phyloP scores from a whole-genome alignment of 441 rosid genomes.

The Flueggea neowawraea region DNA sequence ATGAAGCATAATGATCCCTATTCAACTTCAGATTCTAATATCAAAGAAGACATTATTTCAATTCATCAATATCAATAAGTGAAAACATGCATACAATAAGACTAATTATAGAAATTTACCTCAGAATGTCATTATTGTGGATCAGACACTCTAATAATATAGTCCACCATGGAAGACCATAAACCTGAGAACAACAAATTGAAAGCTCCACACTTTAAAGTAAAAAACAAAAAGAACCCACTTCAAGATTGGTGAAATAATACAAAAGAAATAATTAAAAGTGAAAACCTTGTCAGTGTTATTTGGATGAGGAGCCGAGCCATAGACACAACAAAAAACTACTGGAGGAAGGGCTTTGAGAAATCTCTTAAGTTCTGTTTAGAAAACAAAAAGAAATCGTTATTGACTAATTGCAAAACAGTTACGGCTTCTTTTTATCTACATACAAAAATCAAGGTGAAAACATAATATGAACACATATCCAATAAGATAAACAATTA shows the following conservation, averaged over 20 bases:
- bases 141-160: constrained; percentile 78
- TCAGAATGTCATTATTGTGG: constrained; percentile 80
- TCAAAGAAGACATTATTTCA: constrained; percentile 15
- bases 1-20: constrained; percentile 75
- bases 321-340: constrained; percentile 84
- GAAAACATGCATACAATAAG: neutral
- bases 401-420: too few relatives aligned
- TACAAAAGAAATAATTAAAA: neutral
- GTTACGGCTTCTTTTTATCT: too few relatives aligned
- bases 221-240: neutral
- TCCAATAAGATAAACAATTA: too few relatives aligned
- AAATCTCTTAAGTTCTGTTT: constrained; percentile 46
- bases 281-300: constrained; percentile 57
- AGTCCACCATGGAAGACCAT: constrained; percentile 84
- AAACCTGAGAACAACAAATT: constrained; percentile 6
- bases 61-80: neutral
- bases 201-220: neutral
- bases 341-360: constrained; percentile 61
- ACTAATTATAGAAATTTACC: constrained; percentile 26
- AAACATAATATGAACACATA: too few relatives aligned
- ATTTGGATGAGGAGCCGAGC: constrained; percentile 84
- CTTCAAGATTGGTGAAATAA: neutral
- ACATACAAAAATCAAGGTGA: too few relatives aligned
- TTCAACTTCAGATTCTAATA: constrained; percentile 72
- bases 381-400: too few relatives aligned